These are phyloP conservation scores for Yamadazyma takamatsuzukensis DNA, from an alignment of 805 yeast genomes.

Conservation along the genomic window DNA sequence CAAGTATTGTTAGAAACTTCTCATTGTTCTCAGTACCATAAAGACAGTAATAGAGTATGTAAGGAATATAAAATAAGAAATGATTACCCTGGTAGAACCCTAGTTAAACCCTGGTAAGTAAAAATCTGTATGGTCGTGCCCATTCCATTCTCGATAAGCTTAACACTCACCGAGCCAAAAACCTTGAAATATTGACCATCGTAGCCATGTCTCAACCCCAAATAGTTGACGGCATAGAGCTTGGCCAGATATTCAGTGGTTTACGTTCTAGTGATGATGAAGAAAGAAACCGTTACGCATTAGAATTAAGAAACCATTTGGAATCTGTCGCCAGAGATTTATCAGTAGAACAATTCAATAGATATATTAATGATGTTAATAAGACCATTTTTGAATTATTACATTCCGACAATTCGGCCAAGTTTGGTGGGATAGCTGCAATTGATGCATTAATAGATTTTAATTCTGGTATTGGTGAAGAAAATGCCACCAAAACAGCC, in stretches of 20 bases:
- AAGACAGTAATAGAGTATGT: slow-evolving; percentile 7
- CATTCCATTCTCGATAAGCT: neutral
- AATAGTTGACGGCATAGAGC: slow-evolving; percentile 45
- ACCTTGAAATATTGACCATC: neutral
- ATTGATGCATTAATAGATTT: slow-evolving; percentile 83
- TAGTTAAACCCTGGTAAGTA: neutral
- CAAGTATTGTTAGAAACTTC: slow-evolving; percentile 95
- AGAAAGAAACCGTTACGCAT: slow-evolving; percentile 54
- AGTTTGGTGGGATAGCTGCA: slow-evolving; percentile 88
- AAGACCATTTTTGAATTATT: slow-evolving; percentile 82
- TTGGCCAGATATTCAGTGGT: slow-evolving; percentile 52
- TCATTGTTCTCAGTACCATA: slow-evolving; percentile 89
- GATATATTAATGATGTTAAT: slow-evolving; percentile 82
- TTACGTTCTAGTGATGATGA: slow-evolving; percentile 42
- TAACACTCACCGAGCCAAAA: neutral
- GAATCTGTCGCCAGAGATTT: slow-evolving; percentile 74
- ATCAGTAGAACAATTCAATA: slow-evolving; percentile 74
- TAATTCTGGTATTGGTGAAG: slow-evolving; percentile 72
- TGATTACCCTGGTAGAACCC: neutral
- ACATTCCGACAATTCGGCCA: slow-evolving; percentile 65
- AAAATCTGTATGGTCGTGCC: neutral
- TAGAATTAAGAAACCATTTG: slow-evolving; percentile 66
- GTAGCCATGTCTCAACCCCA: slow-evolving; percentile 26
- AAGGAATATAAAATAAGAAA: slow-evolving; percentile 1
- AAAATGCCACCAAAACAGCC: slow-evolving; percentile 82